Evolutionary conservation across 805 yeast genomes (phyloP).

Genomic region (Wilhelminamyces savonicus): DNA sequence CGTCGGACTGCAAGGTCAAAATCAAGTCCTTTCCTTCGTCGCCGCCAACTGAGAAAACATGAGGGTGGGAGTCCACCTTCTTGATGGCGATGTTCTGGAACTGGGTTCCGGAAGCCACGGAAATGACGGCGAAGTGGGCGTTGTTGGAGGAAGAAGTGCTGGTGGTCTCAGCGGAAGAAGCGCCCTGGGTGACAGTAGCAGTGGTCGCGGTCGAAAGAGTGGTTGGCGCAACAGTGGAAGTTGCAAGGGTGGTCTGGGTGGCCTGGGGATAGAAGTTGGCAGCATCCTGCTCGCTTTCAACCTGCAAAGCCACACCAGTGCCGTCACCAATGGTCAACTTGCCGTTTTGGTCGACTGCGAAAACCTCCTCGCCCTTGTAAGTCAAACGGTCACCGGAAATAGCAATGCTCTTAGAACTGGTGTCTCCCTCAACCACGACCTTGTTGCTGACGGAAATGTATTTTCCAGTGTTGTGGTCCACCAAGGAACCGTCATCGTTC

Average conservation of each 20-base stretch:
- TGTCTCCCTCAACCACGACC: constrained; percentile 2
- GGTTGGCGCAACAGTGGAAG: constrained; percentile 3
- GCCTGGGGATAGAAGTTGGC: background rate
- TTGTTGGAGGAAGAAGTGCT: constrained; percentile 2
- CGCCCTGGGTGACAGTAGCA: constrained; percentile 2
- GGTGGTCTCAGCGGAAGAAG: constrained; percentile 1
- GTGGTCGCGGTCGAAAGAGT: constrained; percentile 3
- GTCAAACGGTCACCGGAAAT: constrained; percentile 5
- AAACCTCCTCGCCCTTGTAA: constrained; percentile 1
- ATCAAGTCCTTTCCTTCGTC: constrained; percentile 17
- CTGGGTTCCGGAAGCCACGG: constrained; percentile 18
- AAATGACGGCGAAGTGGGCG: constrained; percentile 12
- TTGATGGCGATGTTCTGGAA: constrained; percentile 20
- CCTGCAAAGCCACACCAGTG: constrained; percentile 2
- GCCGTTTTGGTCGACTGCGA: too few species aligned
- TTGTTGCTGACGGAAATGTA: constrained; percentile 7
- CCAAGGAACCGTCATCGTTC: constrained; percentile 18
- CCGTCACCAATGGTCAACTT: too few species aligned
- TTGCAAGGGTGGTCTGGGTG: constrained; percentile 2
- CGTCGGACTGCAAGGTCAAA: constrained; percentile 18
- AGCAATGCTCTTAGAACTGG: constrained; percentile 4
- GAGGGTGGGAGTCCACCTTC: constrained; percentile 24
- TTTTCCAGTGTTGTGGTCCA: constrained; percentile 10
- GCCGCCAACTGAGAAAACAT: constrained; percentile 30
- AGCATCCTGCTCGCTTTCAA: constrained; percentile 1